Base-by-base conservation (phyloP, 2,329 filamentous ascomycete genomes). In the Alternaria brassicae region DNA sequence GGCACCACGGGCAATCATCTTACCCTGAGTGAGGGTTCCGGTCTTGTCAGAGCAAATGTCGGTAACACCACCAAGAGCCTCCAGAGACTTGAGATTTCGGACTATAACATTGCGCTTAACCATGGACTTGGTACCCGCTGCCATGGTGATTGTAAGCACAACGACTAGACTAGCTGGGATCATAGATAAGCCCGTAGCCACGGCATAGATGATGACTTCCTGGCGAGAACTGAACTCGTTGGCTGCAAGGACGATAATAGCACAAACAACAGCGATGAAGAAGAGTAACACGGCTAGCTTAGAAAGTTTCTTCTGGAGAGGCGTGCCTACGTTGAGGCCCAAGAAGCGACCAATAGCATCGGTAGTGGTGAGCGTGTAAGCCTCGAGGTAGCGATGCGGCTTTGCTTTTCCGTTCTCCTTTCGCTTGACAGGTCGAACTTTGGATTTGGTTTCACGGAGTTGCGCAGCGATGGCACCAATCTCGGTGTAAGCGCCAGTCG, bases 401-500 rank as follows among this genome's bases (percentile, higher is more conserved):
- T 71, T 71, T n/a, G 75, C 75, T 27, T 66, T 69, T 5, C 75
- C 75, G 34, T 76, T 61, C 8, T 67, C 61, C 34, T 74, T 79
- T 17, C 79, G 77, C 72, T 82, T 82, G 40, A 81, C 79, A 3
- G 70, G 74, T 40, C 80, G 72, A 62, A 53, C 71, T 68, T 63
- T 71, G 47, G 58, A 65, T 17, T 59, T 45, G 55, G 82, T 83
- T 21, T 85, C 84, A 40, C 88, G 86, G 21, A 93, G 82, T 52
- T 89, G 79, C 41, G 86, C 83, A 23, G 90, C 90, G 64, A 93
- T 92, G 63, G 86, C 86, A 60, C 90, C 90, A 56, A 92, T 89
- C 72, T 92, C 88, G 7, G 90, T 92, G 58, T 83, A 79, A 86
- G 91, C 89, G 36, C 87, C 89, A 6, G 87, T 90, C 7, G 86